A percentile compares a stretch with the other conserved stretches of the same genome.
Evolutionary conservation across 257 asterid species (phyloP).

Genomic region (Haberlea rhodopensis): DNA sequence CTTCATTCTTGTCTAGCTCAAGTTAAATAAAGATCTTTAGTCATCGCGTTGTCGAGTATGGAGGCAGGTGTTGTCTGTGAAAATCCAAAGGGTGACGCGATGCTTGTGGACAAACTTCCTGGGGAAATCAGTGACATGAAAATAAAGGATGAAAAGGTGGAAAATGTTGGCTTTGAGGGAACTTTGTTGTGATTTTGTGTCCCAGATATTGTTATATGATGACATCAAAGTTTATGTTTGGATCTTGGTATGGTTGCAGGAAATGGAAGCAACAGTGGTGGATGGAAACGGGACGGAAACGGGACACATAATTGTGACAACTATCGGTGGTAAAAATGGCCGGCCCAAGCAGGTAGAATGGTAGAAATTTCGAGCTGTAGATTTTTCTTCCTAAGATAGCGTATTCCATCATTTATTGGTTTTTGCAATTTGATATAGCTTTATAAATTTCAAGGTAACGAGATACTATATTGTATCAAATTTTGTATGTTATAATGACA

Average conservation of each 20-base stretch:
- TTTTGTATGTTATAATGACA: not conserved
- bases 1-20: not conserved
- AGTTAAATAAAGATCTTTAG: not conserved
- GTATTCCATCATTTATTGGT: not conserved
- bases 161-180: slow-evolving; percentile 44
- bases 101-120: slow-evolving; percentile 75
- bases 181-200: not conserved
- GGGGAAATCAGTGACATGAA: slow-evolving; percentile 74
- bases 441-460: slow-evolving; percentile 4
- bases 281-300: slow-evolving; percentile 95
- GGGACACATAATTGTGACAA: slow-evolving; percentile 89
- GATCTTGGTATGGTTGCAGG: slow-evolving; percentile 40
- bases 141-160: slow-evolving; percentile 76
- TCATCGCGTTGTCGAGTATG: slow-evolving; percentile 33
- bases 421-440: not conserved
- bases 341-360: slow-evolving; percentile 80
- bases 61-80: slow-evolving; percentile 53
- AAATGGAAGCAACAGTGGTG: slow-evolving; percentile 82
- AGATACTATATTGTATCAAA: too few species aligned
- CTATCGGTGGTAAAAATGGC: slow-evolving; percentile 91
- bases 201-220: not conserved
- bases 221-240: not conserved
- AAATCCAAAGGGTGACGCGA: slow-evolving; percentile 49
- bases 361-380: not conserved
- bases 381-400: not conserved